Evolutionary conservation across 148 eudicot genomes (phyloP), one percentile per base, ranked within the genome.

Genomic region (Diospyros kaki): DNA sequence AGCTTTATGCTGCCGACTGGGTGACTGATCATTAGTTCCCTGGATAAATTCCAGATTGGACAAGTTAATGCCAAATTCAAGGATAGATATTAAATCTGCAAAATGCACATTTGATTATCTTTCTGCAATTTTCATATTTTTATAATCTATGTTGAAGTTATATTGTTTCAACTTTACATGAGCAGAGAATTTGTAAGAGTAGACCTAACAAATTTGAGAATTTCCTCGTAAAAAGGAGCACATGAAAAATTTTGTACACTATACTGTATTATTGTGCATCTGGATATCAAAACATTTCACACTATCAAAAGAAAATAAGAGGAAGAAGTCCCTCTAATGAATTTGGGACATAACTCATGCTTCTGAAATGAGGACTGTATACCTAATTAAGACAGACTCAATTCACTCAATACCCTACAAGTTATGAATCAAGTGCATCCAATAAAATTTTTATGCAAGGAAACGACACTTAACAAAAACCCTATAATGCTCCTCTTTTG

Each of bases 11-110:
- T 78, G 88, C 65, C 88, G 86, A 66, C 68, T 88, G 72, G 87
- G 83, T 58, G 96, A 87, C 77, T 83, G 87, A 66, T 89, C 92
- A 69, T 69, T 81, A 73, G 74, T 78, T 51, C 86, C 90, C 96
- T 90, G 76, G 75, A 71, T 70, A 74, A 58, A 53, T 58, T 65
- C 56, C 69, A 71, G 58, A 68, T 45, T 41, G 68, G 4, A 73
- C 71, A 61, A 74, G 72, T 13, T 74, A 67, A 59, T 54, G 65
- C 61, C 52, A 53, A 60, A 50, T 42, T 74, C 68, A 78, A 60
- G 38, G 4, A 13, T 76, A 28, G 55, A 68, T 5, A 41, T 42
- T 11, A 28, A 7, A 45, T 64, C 63, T 40, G 40, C 41, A 3
- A 54, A 46, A 40, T 42, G 38, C 52, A 50, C 7, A 64, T 39